Conservation (phyloP, 2,329 filamentous ascomycete genomes). For the Dactylonectria macrodidyma region DNA sequence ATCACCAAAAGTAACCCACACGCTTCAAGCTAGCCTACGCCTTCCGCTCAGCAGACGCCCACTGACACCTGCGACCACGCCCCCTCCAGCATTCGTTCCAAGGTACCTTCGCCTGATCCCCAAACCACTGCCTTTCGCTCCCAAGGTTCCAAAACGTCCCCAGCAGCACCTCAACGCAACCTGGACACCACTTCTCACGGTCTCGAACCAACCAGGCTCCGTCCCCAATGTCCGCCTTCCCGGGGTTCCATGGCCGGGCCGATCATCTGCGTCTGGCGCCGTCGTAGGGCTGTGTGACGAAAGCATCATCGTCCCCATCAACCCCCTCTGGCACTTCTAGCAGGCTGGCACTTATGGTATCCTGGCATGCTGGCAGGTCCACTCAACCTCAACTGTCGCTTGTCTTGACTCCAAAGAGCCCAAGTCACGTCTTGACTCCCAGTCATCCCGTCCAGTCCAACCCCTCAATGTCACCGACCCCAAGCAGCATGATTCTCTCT, state of each 20-base stretch:
- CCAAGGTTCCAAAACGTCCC: constrained; percentile 20
- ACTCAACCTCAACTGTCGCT: too few species aligned
- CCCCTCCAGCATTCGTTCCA: constrained; percentile 5
- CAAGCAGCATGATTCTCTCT: not conserved
- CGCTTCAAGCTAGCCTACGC: constrained; percentile 5
- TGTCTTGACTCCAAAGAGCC: too few species aligned
- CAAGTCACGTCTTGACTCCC: constrained; percentile 15
- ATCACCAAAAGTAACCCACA: constrained; percentile 12
- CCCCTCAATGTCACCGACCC: constrained; percentile 16
- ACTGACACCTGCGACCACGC: constrained; percentile 14
- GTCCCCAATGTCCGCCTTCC: constrained; percentile 41
- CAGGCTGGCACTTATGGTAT: too few species aligned
- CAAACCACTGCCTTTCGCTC: constrained; percentile 6
- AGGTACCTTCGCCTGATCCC: constrained; percentile 7
- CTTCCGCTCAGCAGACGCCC: constrained; percentile 18
- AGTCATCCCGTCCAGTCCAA: constrained; percentile 6
- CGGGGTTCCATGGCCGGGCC: constrained; percentile 39
- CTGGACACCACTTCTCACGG: constrained; percentile 1
- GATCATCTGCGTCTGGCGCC: constrained; percentile 41
- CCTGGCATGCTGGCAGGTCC: too few species aligned
- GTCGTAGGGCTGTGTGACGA: constrained; percentile 53
- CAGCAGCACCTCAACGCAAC: constrained; percentile 9
- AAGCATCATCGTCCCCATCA: constrained; percentile 29
- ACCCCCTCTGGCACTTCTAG: too few species aligned
- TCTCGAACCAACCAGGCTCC: constrained; percentile 33